Percentiles rank a stretch among this genome's conserved stretches.
Evolutionary conservation across 108 stramenopile genomes (phyloP).

Genomic region (Nitzschia palea): DNA sequence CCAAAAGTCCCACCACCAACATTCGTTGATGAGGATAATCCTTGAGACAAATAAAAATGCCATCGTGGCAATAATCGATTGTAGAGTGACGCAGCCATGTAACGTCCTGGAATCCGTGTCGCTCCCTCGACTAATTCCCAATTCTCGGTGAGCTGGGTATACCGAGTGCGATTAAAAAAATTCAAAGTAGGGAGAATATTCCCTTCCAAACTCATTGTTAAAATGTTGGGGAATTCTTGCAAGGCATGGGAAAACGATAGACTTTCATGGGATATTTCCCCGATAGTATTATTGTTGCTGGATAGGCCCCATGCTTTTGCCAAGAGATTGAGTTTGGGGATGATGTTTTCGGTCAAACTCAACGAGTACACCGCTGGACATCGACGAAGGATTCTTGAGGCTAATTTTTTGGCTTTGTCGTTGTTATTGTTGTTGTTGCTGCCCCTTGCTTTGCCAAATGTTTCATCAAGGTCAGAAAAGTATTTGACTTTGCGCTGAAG

Average conservation of each 20-base stretch:
- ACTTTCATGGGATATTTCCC: conserved; percentile 14
- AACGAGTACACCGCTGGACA: conserved; percentile 60
- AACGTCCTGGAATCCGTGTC: conserved; percentile 54
- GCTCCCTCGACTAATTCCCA: conserved; percentile 31
- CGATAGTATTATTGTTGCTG: conserved; percentile 8
- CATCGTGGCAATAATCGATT: conserved; percentile 84
- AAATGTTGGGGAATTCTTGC: conserved; percentile 62
- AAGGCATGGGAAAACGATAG: conserved; percentile 13
- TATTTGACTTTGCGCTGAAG: conserved; percentile 56
- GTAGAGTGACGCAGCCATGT: conserved; percentile 79
- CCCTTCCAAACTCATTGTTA: conserved; percentile 75
- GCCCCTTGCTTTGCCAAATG: background rate
- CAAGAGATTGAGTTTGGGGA: conserved; percentile 65
- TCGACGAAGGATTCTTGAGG: conserved; percentile 37
- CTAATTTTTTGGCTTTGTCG: background rate
- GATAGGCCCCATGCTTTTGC: conserved; percentile 53
- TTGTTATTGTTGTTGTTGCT: no score
- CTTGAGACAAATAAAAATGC: conserved; percentile 51
- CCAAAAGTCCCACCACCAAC: conserved; percentile 11
- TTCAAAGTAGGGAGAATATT: conserved; percentile 74
- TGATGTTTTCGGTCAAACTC: conserved; percentile 65
- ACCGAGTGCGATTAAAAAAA: conserved; percentile 81
- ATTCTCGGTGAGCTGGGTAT: conserved; percentile 54
- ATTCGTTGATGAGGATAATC: no score
- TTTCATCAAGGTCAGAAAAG: conserved; percentile 54